These are phyloP conservation scores for Phaeosphaeriaceae sp. DNA, from an alignment of 2,329 filamentous ascomycete genomes.

Conservation along the genomic window DNA sequence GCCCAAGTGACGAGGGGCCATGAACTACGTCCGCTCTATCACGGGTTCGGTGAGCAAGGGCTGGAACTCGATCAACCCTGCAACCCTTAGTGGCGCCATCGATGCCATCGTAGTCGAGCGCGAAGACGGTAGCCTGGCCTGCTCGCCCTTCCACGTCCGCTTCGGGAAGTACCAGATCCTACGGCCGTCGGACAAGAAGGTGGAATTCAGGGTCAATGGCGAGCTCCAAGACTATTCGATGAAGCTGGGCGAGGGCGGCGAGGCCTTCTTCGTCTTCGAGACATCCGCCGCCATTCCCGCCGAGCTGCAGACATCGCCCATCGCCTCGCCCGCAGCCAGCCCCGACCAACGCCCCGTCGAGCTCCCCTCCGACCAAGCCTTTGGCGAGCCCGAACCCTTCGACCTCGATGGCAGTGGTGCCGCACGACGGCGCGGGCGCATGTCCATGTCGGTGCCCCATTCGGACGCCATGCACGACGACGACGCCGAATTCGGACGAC, in stretches of 20 bases:
- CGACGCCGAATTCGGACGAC: constrained; percentile 24
- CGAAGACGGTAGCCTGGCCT: constrained; percentile 84
- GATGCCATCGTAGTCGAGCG: constrained; percentile 99
- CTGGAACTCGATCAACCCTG: constrained; percentile 99
- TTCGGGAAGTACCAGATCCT: constrained; percentile 98
- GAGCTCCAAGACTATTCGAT: constrained; percentile 92
- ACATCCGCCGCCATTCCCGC: constrained; percentile 91
- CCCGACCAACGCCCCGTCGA: constrained; percentile 68
- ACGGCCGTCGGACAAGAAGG: constrained; percentile 97
- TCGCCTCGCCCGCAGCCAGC: constrained; percentile 88
- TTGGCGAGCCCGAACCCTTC: constrained; percentile 75
- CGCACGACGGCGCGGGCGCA: constrained; percentile 29
- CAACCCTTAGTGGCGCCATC: constrained; percentile 95
- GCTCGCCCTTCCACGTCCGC: constrained; percentile 97
- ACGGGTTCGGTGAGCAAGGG: constrained; percentile 96
- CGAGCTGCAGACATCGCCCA: constrained; percentile 89
- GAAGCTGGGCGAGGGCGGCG: constrained; percentile 96
- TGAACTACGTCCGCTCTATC: constrained; percentile 98
- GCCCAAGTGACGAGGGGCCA: constrained; percentile 51
- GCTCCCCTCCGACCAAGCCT: constrained; percentile 50
- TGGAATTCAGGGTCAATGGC: constrained; percentile 96
- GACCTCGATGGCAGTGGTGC: constrained; percentile 63
- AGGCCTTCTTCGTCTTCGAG: constrained; percentile 99
- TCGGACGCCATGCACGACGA: constrained; percentile 26
- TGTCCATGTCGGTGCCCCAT: constrained; percentile 39